Conservation (phyloP, 1,139 yeast genomes). For the Kodamaea derodonti region DNA sequence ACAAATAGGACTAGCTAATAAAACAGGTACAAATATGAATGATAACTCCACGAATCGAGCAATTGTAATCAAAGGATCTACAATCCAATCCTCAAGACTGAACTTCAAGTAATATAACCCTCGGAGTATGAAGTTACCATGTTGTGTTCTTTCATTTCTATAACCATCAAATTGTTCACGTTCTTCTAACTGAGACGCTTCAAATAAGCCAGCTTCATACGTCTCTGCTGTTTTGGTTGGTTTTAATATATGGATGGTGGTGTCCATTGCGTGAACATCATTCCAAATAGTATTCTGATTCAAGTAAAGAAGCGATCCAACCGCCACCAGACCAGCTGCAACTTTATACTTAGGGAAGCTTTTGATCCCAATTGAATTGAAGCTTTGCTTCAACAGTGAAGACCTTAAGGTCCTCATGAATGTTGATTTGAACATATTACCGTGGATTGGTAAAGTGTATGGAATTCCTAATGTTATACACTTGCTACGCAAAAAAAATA, state of each 20-base stretch:
- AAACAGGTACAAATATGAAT: constrained; percentile 65
- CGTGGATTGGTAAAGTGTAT: no score
- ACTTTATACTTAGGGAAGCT: not conserved
- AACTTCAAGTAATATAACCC: constrained; percentile 35
- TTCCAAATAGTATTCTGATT: constrained; percentile 14
- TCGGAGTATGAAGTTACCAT: constrained; percentile 24
- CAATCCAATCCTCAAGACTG: constrained; percentile 45
- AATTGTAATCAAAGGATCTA: constrained; percentile 69
- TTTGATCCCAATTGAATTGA: not conserved
- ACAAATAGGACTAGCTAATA: constrained; percentile 61
- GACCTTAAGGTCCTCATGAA: not conserved
- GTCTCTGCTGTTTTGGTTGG: constrained; percentile 56
- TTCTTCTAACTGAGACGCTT: constrained; percentile 57
- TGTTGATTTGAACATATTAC: not conserved
- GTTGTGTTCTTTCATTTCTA: constrained; percentile 21
- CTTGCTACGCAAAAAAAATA: not conserved
- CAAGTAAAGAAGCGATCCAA: constrained; percentile 1
- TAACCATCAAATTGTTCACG: constrained; percentile 22
- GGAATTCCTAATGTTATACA: no score
- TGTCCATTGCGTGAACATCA: constrained; percentile 34
- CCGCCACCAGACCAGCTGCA: constrained; percentile 1
- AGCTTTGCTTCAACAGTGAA: not conserved
- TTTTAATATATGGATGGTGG: constrained; percentile 31
- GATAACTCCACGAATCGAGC: constrained; percentile 68
- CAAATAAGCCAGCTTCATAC: constrained; percentile 62